Percentiles rank a stretch among this genome's conserved stretches.
These are phyloP conservation scores for Sugiyamaella sp. DNA, from an alignment of 1,139 yeast genomes.

Conservation along the genomic window DNA sequence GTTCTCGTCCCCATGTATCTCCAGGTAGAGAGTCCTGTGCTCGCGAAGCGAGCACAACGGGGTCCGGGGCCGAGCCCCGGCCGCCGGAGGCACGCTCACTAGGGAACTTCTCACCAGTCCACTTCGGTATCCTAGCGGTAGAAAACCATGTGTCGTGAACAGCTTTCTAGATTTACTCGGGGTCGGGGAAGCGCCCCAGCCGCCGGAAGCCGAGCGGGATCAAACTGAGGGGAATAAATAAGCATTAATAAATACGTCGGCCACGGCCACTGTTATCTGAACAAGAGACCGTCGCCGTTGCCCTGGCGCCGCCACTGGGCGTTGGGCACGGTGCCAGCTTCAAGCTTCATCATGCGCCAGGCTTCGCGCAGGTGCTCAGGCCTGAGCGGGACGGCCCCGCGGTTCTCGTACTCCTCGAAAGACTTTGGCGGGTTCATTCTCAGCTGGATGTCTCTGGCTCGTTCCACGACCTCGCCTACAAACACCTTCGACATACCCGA, in stretches of 20 bases:
- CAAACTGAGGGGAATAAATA: background rate
- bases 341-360: slow-evolving; percentile 72
- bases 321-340: slow-evolving; percentile 65
- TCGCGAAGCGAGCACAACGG: too few relatives aligned
- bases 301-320: slow-evolving; percentile 70
- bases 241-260: too few relatives aligned
- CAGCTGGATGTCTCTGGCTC: slow-evolving; percentile 63
- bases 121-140: too few relatives aligned
- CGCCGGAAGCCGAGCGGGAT: background rate
- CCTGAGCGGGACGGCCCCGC: slow-evolving; percentile 52
- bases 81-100: too few relatives aligned
- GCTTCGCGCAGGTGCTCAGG: slow-evolving; percentile 92
- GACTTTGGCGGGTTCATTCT: slow-evolving; percentile 41
- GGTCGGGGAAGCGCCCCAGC: slow-evolving; percentile 1
- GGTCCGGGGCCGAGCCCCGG: too few relatives aligned
- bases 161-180: too few relatives aligned
- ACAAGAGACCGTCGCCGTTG: slow-evolving; percentile 67
- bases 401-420: slow-evolving; percentile 48
- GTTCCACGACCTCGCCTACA: slow-evolving; percentile 83
- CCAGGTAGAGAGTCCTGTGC: too few relatives aligned
- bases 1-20: too few relatives aligned
- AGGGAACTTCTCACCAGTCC: too few relatives aligned
- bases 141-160: too few relatives aligned
- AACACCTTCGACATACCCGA: slow-evolving; percentile 89
- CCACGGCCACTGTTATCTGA: slow-evolving; percentile 52